Conservation (phyloP, 805 yeast genomes). For the Cyberlindnera xylosilytica region DNA sequence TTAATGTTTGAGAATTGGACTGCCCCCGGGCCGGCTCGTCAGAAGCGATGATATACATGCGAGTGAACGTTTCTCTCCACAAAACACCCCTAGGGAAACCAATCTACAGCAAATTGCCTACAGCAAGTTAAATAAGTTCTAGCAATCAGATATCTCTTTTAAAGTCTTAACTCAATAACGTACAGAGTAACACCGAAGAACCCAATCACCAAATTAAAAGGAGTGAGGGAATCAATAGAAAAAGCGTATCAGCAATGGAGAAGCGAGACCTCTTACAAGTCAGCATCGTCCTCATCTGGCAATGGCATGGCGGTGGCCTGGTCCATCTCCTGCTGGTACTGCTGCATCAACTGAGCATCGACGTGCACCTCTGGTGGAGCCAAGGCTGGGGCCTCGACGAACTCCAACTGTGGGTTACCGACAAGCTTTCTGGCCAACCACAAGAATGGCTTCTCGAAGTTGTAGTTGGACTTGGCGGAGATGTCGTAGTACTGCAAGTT, state of each 20-base stretch:
- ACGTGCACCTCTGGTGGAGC: slow-evolving; percentile 99
- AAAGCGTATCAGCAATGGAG: too few relatives aligned
- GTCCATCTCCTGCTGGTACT: slow-evolving; percentile 99
- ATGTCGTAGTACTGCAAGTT: slow-evolving; percentile 99
- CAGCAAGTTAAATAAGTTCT: background rate
- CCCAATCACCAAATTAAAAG: background rate
- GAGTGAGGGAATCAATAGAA: too few relatives aligned
- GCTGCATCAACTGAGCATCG: slow-evolving; percentile 93
- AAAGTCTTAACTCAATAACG: too few relatives aligned
- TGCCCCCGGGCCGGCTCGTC: too few relatives aligned
- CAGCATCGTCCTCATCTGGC: slow-evolving; percentile 99
- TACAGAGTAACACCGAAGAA: too few relatives aligned
- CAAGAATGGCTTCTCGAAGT: slow-evolving; percentile 99
- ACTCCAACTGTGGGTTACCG: slow-evolving; percentile 97
- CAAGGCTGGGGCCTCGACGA: slow-evolving; percentile 98
- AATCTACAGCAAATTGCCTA: too few relatives aligned
- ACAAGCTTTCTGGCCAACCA: slow-evolving; percentile 99
- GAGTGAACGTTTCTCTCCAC: too few relatives aligned
- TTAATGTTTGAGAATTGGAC: too few relatives aligned
- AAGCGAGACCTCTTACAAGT: too few relatives aligned
- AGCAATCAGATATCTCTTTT: background rate
- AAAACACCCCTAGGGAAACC: background rate
- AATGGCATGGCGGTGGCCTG: slow-evolving; percentile 99
- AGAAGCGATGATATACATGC: too few relatives aligned
- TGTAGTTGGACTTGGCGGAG: slow-evolving; percentile 99